A percentile compares a stretch with the other conserved stretches of the same genome.
These are phyloP conservation scores for Lactarius sp. DNA, from an alignment of 768 basidiomycete genomes.

Conservation along the genomic window DNA sequence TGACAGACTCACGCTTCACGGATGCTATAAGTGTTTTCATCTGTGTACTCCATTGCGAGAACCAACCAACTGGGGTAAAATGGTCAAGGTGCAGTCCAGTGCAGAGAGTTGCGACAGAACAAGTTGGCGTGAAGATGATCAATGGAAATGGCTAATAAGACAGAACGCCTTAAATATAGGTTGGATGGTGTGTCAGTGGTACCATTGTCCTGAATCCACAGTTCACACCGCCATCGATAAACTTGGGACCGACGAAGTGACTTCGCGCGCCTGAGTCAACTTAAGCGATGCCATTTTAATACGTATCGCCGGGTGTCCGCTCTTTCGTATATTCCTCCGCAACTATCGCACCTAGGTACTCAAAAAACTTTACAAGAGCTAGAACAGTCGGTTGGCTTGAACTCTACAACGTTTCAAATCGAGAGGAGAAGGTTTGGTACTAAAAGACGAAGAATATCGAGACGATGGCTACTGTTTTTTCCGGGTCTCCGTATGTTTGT, in stretches of 20 bases:
- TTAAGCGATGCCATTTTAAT: background rate
- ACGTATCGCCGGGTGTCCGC: background rate
- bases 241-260: background rate
- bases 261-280: background rate
- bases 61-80: background rate
- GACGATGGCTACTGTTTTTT: background rate
- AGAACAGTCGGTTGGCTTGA: background rate
- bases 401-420: background rate
- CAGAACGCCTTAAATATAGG: background rate
- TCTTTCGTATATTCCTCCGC: background rate
- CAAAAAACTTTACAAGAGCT: background rate
- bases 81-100: background rate
- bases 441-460: background rate
- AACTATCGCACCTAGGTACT: background rate
- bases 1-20: constrained; percentile 5
- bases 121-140: background rate
- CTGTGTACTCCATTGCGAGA: background rate
- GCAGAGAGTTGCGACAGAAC: background rate
- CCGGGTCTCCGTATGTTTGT: no score
- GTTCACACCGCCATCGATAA: constrained; percentile 2
- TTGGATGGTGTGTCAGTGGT: background rate
- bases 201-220: constrained; percentile 2
- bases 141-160: background rate
- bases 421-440: background rate
- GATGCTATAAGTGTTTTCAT: background rate